Conservation (phyloP, 352 stramenopile genomes). For the Hyaloperonospora arabidopsidis region DNA sequence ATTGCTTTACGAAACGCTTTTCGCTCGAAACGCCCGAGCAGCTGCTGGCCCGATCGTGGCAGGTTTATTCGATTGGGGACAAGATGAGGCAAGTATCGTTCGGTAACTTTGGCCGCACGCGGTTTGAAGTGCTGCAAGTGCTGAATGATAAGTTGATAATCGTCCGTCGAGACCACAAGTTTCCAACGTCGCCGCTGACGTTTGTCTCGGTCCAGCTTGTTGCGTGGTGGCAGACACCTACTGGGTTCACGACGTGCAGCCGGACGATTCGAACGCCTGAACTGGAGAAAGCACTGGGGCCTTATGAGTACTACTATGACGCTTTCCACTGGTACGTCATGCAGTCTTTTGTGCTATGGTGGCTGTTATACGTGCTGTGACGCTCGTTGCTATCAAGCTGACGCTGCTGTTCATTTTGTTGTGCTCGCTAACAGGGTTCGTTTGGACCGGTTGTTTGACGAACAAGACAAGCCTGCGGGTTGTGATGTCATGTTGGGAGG, state of each 20-base stretch:
- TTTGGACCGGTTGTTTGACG: constrained; percentile 49
- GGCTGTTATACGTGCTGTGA: neutral
- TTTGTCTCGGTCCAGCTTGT: constrained; percentile 56
- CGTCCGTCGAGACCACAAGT: constrained; percentile 47
- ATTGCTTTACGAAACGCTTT: constrained; percentile 41
- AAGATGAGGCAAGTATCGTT: constrained; percentile 42
- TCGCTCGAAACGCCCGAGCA: constrained; percentile 27
- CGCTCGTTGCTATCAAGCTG: neutral
- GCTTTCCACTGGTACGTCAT: constrained; percentile 47
- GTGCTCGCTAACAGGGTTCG: constrained; percentile 27
- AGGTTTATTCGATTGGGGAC: constrained; percentile 35
- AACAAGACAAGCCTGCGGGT: constrained; percentile 24
- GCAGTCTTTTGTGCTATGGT: neutral
- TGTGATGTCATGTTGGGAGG: constrained; percentile 50
- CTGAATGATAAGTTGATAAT: constrained; percentile 51
- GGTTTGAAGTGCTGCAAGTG: constrained; percentile 37
- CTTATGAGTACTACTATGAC: constrained; percentile 55
- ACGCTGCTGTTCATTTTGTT: neutral
- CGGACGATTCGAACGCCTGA: constrained; percentile 46
- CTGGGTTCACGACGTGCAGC: constrained; percentile 54
- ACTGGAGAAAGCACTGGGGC: constrained; percentile 33
- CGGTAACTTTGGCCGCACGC: constrained; percentile 33
- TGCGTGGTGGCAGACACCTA: constrained; percentile 48
- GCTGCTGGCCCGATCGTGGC: constrained; percentile 36
- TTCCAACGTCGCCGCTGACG: constrained; percentile 33